These are phyloP conservation scores for Eucalyptus pauciflora DNA, from an alignment of 345 rosid genomes.

Conservation along the genomic window DNA sequence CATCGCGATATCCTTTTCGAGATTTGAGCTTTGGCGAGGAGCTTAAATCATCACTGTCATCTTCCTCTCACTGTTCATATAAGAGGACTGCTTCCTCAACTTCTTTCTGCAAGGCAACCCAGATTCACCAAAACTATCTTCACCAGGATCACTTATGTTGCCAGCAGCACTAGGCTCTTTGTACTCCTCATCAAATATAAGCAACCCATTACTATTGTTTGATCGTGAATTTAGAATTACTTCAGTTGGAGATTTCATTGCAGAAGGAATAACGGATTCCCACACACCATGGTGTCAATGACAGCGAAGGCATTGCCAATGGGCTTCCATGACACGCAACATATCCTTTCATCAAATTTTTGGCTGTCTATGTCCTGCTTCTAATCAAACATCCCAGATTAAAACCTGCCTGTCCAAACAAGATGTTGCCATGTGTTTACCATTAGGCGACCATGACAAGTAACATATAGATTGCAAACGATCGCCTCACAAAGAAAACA, in stretches of 20 bases:
- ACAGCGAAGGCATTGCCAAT: conserved; percentile 67
- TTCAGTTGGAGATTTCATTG: conserved; percentile 77
- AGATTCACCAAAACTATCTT: conserved; percentile 46
- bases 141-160: conserved; percentile 51
- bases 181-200: conserved; percentile 47
- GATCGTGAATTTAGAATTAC: conserved; percentile 44
- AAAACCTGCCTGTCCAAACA: conserved; percentile 73
- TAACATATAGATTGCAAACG: conserved; percentile 56
- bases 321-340: conserved; percentile 84
- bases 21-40: conserved; percentile 20
- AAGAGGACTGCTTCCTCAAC: conserved; percentile 32
- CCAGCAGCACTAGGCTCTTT: conserved; percentile 40
- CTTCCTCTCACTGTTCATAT: conserved; percentile 39
- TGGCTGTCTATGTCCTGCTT: conserved; percentile 78
- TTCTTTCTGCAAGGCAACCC: conserved; percentile 53
- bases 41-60: conserved; percentile 21
- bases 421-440: conserved; percentile 77
- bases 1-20: conserved; percentile 12
- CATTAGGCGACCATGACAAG: conserved; percentile 82
- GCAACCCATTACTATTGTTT: conserved; percentile 56
- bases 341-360: conserved; percentile 60
- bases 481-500: conserved; percentile 66
- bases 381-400: no score
- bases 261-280: conserved; percentile 78
- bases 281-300: conserved; percentile 73